A percentile compares a stretch with the other conserved stretches of the same genome.
Evolutionary conservation across 495 filamentous ascomycete genomes (phyloP).

Genomic region (Penicillium lividum): DNA sequence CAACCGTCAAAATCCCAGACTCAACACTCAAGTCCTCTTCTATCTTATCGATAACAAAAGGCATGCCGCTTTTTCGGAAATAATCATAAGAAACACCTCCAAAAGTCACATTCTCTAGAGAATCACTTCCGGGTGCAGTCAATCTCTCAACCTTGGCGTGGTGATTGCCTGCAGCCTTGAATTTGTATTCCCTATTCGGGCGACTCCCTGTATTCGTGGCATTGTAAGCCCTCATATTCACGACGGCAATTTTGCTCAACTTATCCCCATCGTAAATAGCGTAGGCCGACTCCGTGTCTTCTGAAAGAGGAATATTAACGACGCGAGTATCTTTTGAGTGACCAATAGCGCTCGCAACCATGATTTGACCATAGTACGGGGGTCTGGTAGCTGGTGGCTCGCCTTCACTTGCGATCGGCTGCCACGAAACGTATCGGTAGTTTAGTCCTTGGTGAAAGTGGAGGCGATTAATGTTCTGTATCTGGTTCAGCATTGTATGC

Average conservation of each 20-base stretch:
- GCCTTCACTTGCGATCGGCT: slow-evolving; percentile 19
- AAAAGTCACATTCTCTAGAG: slow-evolving; percentile 13
- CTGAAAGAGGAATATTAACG: slow-evolving; percentile 16
- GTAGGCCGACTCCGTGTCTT: slow-evolving; percentile 20
- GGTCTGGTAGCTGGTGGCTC: slow-evolving; percentile 12
- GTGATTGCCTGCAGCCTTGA: slow-evolving; percentile 11
- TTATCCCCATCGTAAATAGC: slow-evolving; percentile 10
- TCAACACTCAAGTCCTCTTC: not conserved
- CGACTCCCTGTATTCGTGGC: not conserved
- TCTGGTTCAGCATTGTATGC: not conserved
- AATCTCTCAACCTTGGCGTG: slow-evolving; percentile 13
- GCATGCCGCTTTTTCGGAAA: slow-evolving; percentile 10
- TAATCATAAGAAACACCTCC: slow-evolving; percentile 20
- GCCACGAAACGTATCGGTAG: slow-evolving; percentile 26
- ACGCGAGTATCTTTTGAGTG: slow-evolving; percentile 6
- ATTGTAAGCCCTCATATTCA: slow-evolving; percentile 16
- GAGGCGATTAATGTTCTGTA: slow-evolving; percentile 22
- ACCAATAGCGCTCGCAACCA: slow-evolving; percentile 17
- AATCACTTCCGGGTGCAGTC: slow-evolving; percentile 18
- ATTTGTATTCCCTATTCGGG: slow-evolving; percentile 13
- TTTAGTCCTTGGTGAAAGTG: slow-evolving; percentile 27
- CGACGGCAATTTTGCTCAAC: slow-evolving; percentile 12
- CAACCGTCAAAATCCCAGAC: not conserved
- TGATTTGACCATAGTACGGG: slow-evolving; percentile 24
- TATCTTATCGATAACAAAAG: slow-evolving; percentile 10